Evolutionary conservation across 2,329 filamentous ascomycete genomes (phyloP), one percentile per base, ranked within the genome.

Genomic region (Aspergillus phoenicis): DNA sequence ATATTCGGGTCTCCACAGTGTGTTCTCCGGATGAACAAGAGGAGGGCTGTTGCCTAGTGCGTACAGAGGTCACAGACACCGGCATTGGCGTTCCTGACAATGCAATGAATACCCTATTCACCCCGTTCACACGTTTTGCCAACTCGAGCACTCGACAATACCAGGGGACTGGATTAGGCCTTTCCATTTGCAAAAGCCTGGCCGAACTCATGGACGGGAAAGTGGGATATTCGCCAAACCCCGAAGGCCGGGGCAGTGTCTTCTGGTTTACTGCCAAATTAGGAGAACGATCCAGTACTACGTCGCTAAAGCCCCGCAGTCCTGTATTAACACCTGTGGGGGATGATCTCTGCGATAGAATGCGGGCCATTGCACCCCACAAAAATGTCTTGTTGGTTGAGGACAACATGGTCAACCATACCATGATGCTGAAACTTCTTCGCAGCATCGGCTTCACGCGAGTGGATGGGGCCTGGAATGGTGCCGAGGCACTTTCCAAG

Each of bases 141-240:
- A 81, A 82, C 57, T 82, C 81, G 2, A 78, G 79, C 15, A 81
- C 80, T 1, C 83, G 83, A 64, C 77, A 77, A 54, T 85, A 83
- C 60, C 83, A 84, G 62, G 84, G 84, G 3, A 86, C 84, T 5
- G 84, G 84, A 0, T 73, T 87, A 2, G 84, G 84, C 1, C 71
- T 87, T 3, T 84, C 83, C 8, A 87, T 87, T 38, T 85, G 83
- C 64, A 86, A 85, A 67, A 84, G 80, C 57, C 69, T 87, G 10
- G 81, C 80, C 0, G 82, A 85, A 66, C 75, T 85, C 24, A 85
- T 86, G 83, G 82, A 82, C 20, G 85, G 85, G 1, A 71, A 78
- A 2, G 79, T 84, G n/a, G 81, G 81, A 4, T 83, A 78, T 51
- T 66, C 65, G n/a, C 64, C 72, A 0, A 85, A 85, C 54, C 77